Conservation (phyloP, 495 filamentous ascomycete species). For the Tuber indicum region DNA sequence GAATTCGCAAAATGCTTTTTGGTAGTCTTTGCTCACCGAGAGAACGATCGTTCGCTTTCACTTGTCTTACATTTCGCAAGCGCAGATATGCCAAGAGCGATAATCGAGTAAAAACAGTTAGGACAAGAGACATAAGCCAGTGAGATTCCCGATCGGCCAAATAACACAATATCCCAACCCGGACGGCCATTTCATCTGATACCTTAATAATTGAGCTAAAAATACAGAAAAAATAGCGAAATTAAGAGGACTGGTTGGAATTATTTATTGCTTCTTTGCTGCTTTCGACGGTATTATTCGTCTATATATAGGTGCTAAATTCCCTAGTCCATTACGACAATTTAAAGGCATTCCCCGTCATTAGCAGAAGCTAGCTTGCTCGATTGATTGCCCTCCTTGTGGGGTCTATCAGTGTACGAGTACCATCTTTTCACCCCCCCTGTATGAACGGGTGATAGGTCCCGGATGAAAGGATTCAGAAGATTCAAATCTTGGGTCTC, state of each 20-base stretch:
- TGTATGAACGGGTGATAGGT: too few species aligned
- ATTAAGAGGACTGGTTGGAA: background rate
- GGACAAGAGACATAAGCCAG: too few species aligned
- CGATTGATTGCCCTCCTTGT: background rate
- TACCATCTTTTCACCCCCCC: too few species aligned
- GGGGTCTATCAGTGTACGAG: background rate
- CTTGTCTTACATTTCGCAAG: background rate
- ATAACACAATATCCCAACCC: too few species aligned
- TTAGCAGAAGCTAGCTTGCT: background rate
- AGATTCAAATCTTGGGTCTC: too few species aligned
- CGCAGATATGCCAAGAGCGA: background rate
- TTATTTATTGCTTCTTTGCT: background rate
- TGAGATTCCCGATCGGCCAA: background rate
- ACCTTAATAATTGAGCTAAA: background rate
- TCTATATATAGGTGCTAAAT: background rate
- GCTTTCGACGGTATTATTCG: background rate
- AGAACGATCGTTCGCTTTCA: too few species aligned
- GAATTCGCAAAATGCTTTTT: too few species aligned
- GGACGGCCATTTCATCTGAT: background rate
- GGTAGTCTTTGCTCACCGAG: background rate
- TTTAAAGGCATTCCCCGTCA: background rate
- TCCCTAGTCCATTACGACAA: background rate
- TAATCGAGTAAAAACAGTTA: background rate
- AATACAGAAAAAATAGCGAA: background rate
- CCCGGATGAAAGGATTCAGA: background rate